A percentile compares a stretch with the other conserved stretches of the same genome.
phyloP scores from a whole-genome alignment of 192 early-diverging fungal species.

The Chytriomyces sp. region DNA sequence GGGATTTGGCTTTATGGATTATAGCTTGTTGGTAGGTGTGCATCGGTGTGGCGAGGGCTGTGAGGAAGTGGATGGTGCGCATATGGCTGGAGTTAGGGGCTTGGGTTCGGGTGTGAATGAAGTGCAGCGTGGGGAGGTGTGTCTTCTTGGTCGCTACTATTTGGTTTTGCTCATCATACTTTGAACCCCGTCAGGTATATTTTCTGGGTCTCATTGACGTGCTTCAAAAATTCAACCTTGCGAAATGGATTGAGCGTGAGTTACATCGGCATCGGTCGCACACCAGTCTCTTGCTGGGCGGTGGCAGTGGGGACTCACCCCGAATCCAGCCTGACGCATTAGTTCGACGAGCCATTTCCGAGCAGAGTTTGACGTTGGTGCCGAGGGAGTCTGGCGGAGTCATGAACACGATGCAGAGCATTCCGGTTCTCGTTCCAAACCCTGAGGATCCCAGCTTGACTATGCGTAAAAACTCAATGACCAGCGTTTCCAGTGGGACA shows the following conservation, averaged over 20 bases:
- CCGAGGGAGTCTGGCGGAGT: too few relatives aligned
- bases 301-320: not conserved
- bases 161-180: conserved; percentile 1
- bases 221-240: conserved; percentile 48
- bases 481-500: not conserved
- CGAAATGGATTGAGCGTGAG: conserved; percentile 45
- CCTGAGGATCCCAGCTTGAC: too few relatives aligned
- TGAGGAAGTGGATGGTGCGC: conserved; percentile 8
- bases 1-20: conserved; percentile 49
- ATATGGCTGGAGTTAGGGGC: too few relatives aligned
- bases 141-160: too few relatives aligned
- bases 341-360: not conserved
- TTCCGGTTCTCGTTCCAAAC: too few relatives aligned
- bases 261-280: conserved; percentile 25
- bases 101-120: too few relatives aligned
- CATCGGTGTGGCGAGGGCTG: not conserved
- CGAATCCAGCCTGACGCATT: not conserved
- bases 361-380: too few relatives aligned
- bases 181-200: conserved; percentile 32
- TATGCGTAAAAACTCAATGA: too few relatives aligned
- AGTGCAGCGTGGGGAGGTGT: too few relatives aligned
- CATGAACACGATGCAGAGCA: too few relatives aligned
- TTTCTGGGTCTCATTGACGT: conserved; percentile 46
- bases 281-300: not conserved
- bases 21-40: conserved; percentile 25